Base-by-base conservation (phyloP, 1,284 basidiomycete species). In the Ustilago lituana region DNA sequence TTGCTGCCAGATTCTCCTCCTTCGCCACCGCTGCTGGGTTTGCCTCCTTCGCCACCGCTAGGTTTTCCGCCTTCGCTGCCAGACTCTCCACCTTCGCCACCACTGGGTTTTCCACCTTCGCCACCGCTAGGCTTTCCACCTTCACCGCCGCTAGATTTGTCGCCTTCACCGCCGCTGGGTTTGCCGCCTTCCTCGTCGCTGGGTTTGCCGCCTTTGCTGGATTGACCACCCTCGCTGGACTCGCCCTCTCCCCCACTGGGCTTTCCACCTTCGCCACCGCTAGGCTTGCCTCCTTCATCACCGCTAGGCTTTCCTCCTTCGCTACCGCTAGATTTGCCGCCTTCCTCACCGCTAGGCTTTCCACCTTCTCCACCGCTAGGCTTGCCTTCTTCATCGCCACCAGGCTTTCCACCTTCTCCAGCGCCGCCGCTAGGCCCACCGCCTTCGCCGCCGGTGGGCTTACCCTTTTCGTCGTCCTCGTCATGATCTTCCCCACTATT, bases 301-400 rank as follows among this genome's bases (percentile, higher is more conserved):
- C 32, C 33, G 5, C 19, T 27, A 23, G 44, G 31, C 36, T 39
- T 46, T 17, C 44, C 37, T 3, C 33, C 45, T 29, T n/a, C n/a
- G n/a, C n/a, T n/a, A n/a, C n/a, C n/a, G n/a, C n/a, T n/a, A n/a
- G n/a, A n/a, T n/a, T n/a, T n/a, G 24, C 20, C 35, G 10, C 29
- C 37, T 5, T 39, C 29, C 24, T 33, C 53, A 6, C 39, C 33
- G n/a, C 40, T 23, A 38, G 40, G 22, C 9, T 24, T 11, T 10
- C 32, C 24, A 9, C 37, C 47, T 14, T 26, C 33, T 7, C 32
- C 36, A 9, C 36, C 38, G 15, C 22, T 31, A 35, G 23, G 36
- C 27, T 52, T 48, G 44, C 39, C 50, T 19, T 32, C 43, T 4
- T 51, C 14, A 12, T 51, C 23, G 15, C 24, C 37, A 23, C 40